These are phyloP conservation scores for Pleurotus platypus DNA, from an alignment of 768 basidiomycete genomes.

Conservation along the genomic window DNA sequence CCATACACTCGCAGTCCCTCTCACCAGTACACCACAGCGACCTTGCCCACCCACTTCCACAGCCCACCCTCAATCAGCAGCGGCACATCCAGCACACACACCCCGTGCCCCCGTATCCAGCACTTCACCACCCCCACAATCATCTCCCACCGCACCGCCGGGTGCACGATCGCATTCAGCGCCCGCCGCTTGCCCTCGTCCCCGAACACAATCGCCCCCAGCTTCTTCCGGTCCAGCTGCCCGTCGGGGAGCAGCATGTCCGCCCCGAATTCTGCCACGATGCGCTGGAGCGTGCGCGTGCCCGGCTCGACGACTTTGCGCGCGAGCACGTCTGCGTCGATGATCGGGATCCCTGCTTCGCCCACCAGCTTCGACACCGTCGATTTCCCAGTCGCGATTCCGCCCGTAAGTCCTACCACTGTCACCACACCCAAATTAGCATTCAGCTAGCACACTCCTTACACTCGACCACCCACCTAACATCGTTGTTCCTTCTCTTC, in stretches of 20 bases:
- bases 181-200: slow-evolving; percentile 66
- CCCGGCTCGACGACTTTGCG: slow-evolving; percentile 84
- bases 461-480: too few species aligned
- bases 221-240: slow-evolving; percentile 73
- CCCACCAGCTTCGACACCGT: slow-evolving; percentile 78
- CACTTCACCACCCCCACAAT: slow-evolving; percentile 56
- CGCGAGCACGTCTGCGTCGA: slow-evolving; percentile 91
- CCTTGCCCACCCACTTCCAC: slow-evolving; percentile 77
- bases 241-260: slow-evolving; percentile 67
- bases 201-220: slow-evolving; percentile 83
- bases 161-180: slow-evolving; percentile 87
- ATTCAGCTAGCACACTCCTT: too few species aligned
- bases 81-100: slow-evolving; percentile 88
- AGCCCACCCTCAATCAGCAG: slow-evolving; percentile 86
- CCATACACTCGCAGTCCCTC: slow-evolving; percentile 14
- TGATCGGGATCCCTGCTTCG: slow-evolving; percentile 67
- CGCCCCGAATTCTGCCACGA: slow-evolving; percentile 68
- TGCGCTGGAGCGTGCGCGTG: slow-evolving; percentile 63
- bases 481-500: too few species aligned
- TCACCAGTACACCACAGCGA: slow-evolving; percentile 92
- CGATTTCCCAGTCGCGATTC: slow-evolving; percentile 96
- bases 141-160: slow-evolving; percentile 83
- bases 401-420: slow-evolving; percentile 96
- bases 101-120: slow-evolving; percentile 77
- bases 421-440: too few species aligned